Evolutionary conservation across 176 grass and related monocot genomes (phyloP).

Genomic region (Stipa capillata): DNA sequence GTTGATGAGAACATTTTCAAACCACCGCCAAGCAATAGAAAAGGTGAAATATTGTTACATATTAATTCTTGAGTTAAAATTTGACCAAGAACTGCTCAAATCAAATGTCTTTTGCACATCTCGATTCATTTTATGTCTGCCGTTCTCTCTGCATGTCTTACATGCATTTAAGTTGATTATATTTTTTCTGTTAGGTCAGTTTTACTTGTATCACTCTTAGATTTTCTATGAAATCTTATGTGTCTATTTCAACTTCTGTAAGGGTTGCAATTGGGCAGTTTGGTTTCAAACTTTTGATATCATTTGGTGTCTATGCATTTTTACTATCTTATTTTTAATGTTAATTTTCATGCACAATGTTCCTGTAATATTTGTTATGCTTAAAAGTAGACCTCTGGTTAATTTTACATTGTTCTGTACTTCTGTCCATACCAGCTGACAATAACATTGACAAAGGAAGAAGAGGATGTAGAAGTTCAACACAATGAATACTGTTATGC

Average conservation of each 20-base stretch:
- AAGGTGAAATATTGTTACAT: neutral
- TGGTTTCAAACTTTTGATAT: slow-evolving; percentile 9
- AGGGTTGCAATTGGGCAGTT: neutral
- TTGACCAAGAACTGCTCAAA: neutral
- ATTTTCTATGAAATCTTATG: neutral
- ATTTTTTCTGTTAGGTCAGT: neutral
- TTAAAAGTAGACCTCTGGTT: neutral
- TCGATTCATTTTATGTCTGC: neutral
- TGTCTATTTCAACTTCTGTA: neutral
- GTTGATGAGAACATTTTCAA: neutral
- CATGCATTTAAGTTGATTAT: neutral
- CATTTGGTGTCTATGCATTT: neutral
- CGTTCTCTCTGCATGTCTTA: neutral
- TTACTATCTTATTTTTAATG: neutral
- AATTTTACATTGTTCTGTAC: slow-evolving; percentile 15
- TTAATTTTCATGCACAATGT: neutral
- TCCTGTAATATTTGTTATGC: neutral
- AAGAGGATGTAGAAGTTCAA: slow-evolving; percentile 40
- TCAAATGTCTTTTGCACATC: neutral
- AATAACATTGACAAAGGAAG: slow-evolving; percentile 86
- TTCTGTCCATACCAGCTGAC: slow-evolving; percentile 50
- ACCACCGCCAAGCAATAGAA: neutral
- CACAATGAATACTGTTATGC: slow-evolving; percentile 89
- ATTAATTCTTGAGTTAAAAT: neutral
- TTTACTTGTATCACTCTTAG: neutral